Evolutionary conservation across 176 grass and related monocot species (phyloP).

Genomic region (Areca catechu): DNA sequence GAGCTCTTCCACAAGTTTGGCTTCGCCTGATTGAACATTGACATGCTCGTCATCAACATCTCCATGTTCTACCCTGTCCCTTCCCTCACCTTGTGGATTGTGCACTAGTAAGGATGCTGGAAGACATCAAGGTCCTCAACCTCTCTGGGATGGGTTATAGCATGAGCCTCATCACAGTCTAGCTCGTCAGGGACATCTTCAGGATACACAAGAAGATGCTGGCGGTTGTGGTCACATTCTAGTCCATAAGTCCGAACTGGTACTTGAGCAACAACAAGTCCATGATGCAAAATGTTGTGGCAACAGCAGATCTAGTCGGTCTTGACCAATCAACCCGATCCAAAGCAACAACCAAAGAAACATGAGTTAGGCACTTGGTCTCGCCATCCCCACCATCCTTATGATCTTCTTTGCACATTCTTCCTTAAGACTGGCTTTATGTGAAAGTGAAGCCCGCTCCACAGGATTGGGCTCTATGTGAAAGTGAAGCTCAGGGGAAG

Average conservation of each 20-base stretch:
- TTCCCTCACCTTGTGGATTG: conserved; percentile 41
- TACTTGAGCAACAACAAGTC: conserved; percentile 57
- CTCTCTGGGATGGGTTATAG: conserved; percentile 79
- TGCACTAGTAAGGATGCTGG: conserved; percentile 32
- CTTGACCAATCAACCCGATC: too few relatives aligned
- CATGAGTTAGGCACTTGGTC: conserved; percentile 54
- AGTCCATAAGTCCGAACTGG: conserved; percentile 66
- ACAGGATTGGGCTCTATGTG: conserved; percentile 43
- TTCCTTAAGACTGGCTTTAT: too few relatives aligned
- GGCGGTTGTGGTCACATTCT: conserved; percentile 54
- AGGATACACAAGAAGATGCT: conserved; percentile 11
- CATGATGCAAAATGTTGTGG: too few relatives aligned
- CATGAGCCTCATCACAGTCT: conserved; percentile 36
- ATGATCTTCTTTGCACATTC: conserved; percentile 37
- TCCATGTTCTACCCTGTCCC: conserved; percentile 50
- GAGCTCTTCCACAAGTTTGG: conserved; percentile 25
- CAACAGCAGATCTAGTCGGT: too few relatives aligned
- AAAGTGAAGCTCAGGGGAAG: conserved; percentile 42
- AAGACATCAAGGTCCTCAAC: conserved; percentile 54
- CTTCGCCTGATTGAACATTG: conserved; percentile 23
- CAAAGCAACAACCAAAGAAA: conserved; percentile 66
- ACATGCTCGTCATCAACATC: conserved; percentile 46
- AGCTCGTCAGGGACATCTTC: conserved; percentile 43
- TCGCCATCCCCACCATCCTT: conserved; percentile 47
- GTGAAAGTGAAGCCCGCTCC: too few relatives aligned